phyloP scores from a whole-genome alignment of 1,139 yeast genomes.

The Saccharomyces hybrid region DNA sequence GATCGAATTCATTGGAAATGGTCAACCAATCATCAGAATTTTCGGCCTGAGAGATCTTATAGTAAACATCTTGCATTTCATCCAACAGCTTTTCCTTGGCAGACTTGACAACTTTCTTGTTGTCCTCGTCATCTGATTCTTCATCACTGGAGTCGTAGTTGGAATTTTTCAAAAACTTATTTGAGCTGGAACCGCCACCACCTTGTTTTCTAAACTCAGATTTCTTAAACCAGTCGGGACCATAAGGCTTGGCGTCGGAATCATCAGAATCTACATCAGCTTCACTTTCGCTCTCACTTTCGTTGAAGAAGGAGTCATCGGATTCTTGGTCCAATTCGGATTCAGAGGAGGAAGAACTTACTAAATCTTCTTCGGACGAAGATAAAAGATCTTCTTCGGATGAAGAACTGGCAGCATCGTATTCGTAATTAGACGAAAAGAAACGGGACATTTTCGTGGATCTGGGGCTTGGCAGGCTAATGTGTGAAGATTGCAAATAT shows the following conservation, averaged over 20 bases:
- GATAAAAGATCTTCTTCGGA: conserved; percentile 70
- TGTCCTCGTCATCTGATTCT: conserved; percentile 48
- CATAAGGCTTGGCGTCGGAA: conserved; percentile 35
- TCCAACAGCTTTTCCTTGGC: conserved; percentile 90
- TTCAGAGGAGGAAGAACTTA: conserved; percentile 37
- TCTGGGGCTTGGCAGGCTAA: conserved; percentile 1
- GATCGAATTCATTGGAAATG: conserved; percentile 72
- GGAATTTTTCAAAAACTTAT: conserved; percentile 30
- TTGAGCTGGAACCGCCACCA: conserved; percentile 13
- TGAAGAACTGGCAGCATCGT: conserved; percentile 59
- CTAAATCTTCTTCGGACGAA: conserved; percentile 61
- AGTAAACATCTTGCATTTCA: conserved; percentile 67
- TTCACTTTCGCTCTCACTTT: conserved; percentile 35
- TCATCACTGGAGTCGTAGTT: conserved; percentile 37
- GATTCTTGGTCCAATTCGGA: conserved; percentile 35
- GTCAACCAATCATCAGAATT: conserved; percentile 75
- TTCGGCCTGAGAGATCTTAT: conserved; percentile 62
- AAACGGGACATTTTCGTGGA: conserved; percentile 49
- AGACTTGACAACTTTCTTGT: conserved; percentile 76
- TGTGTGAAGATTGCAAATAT: conserved; percentile 1
- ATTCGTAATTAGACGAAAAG: conserved; percentile 52
- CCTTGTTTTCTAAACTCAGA: conserved; percentile 36
- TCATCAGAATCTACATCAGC: conserved; percentile 43
- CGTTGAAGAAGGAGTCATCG: conserved; percentile 27
- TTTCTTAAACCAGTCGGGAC: conserved; percentile 36